phyloP scores from a whole-genome alignment of 768 basidiomycete species.

The Gloeopeniophorella convolvens region DNA sequence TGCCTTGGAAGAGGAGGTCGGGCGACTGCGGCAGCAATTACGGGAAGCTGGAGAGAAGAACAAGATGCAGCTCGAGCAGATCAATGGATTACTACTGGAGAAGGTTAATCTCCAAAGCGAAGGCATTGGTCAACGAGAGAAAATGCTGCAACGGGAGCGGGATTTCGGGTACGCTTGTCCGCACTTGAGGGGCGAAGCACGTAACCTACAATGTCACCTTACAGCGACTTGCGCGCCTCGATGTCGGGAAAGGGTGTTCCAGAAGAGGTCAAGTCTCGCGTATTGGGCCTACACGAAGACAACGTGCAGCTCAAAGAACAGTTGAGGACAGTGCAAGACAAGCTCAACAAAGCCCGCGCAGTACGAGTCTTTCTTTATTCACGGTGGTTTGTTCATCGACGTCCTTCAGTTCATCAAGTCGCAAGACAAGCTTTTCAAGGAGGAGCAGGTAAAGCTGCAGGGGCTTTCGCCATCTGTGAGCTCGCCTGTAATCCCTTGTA shows the following conservation, averaged over 20 bases:
- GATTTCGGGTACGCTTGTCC: constrained; percentile 71
- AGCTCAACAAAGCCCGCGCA: constrained; percentile 71
- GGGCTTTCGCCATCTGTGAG: constrained; percentile 41
- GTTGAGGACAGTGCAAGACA: constrained; percentile 63
- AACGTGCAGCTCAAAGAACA: constrained; percentile 66
- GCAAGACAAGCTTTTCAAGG: constrained; percentile 85
- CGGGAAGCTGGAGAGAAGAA: constrained; percentile 75
- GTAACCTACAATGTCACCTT: neutral
- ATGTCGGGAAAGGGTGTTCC: constrained; percentile 75
- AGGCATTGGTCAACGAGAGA: constrained; percentile 84
- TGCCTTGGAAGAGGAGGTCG: constrained; percentile 62
- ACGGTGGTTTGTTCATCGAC: neutral
- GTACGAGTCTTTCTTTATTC: constrained; percentile 32
- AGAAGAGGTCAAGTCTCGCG: constrained; percentile 70
- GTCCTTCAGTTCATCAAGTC: constrained; percentile 75
- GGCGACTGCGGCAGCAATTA: constrained; percentile 57
- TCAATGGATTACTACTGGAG: constrained; percentile 79
- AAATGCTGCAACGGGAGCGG: constrained; percentile 78
- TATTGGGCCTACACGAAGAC: constrained; percentile 74
- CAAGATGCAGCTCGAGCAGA: constrained; percentile 84
- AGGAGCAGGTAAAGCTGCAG: constrained; percentile 59
- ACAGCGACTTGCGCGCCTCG: constrained; percentile 70
- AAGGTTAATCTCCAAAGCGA: constrained; percentile 89
- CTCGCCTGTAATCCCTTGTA: neutral
- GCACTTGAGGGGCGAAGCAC: neutral